phyloP scores from a whole-genome alignment of 441 rosid species.

The Breynia disticha region DNA sequence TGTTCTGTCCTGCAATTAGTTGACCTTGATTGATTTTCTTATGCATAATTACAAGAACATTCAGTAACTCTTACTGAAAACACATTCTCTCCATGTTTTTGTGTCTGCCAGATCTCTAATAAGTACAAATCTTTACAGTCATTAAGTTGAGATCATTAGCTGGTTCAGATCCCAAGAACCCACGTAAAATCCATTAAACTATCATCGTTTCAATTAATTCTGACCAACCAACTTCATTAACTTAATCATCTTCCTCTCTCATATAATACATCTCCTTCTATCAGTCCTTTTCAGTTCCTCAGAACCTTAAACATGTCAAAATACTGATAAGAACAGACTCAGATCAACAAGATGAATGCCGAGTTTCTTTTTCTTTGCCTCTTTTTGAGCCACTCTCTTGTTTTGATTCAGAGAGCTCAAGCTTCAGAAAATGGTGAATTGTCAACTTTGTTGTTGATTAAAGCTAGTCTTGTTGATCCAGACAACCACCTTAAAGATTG shows the following conservation, averaged over 20 bases:
- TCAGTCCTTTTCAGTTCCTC: constrained; percentile 18
- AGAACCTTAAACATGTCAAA: constrained; percentile 18
- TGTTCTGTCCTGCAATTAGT: no score
- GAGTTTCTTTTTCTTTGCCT: constrained; percentile 33
- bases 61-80: constrained; percentile 23
- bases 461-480: constrained; percentile 53
- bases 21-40: constrained; percentile 25
- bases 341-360: constrained; percentile 22
- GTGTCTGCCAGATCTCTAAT: constrained; percentile 49
- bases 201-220: constrained; percentile 12
- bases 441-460: constrained; percentile 44
- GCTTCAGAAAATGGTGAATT: constrained; percentile 27
- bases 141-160: constrained; percentile 35
- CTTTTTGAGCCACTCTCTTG: constrained; percentile 37
- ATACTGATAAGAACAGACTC: constrained; percentile 15
- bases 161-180: constrained; percentile 56
- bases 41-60: constrained; percentile 11
- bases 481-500: constrained; percentile 46
- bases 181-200: constrained; percentile 33
- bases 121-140: constrained; percentile 65
- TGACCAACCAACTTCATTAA: neutral
- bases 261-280: constrained; percentile 11
- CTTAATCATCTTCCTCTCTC: constrained; percentile 10
- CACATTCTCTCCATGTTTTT: constrained; percentile 89
- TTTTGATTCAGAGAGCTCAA: constrained; percentile 30